A percentile compares a stretch with the other conserved stretches of the same genome.
Evolutionary conservation across 805 yeast genomes (phyloP).

Genomic region (Candida ficus): DNA sequence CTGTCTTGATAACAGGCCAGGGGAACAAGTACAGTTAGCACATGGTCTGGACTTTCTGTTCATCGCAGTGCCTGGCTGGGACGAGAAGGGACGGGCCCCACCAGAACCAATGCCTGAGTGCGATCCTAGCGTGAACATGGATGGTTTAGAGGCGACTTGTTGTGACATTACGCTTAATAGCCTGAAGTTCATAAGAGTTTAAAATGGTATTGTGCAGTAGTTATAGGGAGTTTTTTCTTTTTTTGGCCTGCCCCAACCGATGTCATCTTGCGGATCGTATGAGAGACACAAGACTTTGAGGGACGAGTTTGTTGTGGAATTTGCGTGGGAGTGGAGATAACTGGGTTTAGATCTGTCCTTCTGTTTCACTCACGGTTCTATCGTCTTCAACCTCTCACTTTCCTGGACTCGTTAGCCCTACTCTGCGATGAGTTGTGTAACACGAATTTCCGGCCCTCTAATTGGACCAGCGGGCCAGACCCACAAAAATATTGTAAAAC

Average conservation of each 20-base stretch:
- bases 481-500: too few relatives aligned
- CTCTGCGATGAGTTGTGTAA: not conserved
- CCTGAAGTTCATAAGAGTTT: too few relatives aligned
- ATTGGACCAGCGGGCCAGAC: too few relatives aligned
- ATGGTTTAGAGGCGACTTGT: slow-evolving; percentile 31
- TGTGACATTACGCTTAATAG: slow-evolving; percentile 22
- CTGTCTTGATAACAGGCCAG: slow-evolving; percentile 68
- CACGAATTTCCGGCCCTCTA: not conserved
- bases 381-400: too few relatives aligned
- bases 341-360: too few relatives aligned
- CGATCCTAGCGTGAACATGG: slow-evolving; percentile 38
- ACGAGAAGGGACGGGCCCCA: slow-evolving; percentile 7
- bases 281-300: too few relatives aligned
- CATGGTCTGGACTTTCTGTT: slow-evolving; percentile 45
- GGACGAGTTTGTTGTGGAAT: not conserved
- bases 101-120: slow-evolving; percentile 19
- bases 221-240: not conserved
- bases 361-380: too few relatives aligned
- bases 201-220: not conserved
- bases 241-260: not conserved
- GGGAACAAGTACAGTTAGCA: slow-evolving; percentile 77
- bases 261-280: too few relatives aligned
- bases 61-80: slow-evolving; percentile 13
- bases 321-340: too few relatives aligned
- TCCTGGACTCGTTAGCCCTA: too few relatives aligned